phyloP scores from a whole-genome alignment of 1,284 basidiomycete genomes.

The Cryptococcus deneoformans region DNA sequence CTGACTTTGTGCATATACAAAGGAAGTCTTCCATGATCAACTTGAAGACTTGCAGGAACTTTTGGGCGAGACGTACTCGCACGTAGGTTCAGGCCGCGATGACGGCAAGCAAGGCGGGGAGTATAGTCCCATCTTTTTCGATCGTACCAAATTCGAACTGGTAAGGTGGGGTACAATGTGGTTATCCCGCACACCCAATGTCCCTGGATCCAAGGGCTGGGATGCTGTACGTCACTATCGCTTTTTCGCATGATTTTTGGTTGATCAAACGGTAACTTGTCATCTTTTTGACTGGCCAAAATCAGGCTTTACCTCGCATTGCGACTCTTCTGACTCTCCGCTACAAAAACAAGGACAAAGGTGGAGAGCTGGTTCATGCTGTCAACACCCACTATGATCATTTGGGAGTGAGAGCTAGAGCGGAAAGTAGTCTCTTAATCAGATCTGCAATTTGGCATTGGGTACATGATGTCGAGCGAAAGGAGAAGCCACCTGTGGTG shows the following conservation, averaged over 20 bases:
- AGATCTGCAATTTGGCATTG: slow-evolving; percentile 29
- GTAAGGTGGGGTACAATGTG: slow-evolving; percentile 40
- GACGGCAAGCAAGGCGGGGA: slow-evolving; percentile 60
- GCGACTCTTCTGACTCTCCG: slow-evolving; percentile 40
- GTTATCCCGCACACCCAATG: slow-evolving; percentile 39
- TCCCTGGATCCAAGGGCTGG: slow-evolving; percentile 44
- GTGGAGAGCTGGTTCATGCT: slow-evolving; percentile 32
- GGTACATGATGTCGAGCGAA: slow-evolving; percentile 24
- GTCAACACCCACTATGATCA: slow-evolving; percentile 49
- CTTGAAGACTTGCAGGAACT: slow-evolving; percentile 60
- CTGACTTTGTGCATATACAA: not conserved
- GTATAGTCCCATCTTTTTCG: slow-evolving; percentile 64
- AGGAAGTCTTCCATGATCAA: slow-evolving; percentile 62
- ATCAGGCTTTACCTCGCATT: slow-evolving; percentile 39
- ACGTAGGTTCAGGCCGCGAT: slow-evolving; percentile 63
- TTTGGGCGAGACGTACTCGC: slow-evolving; percentile 56
- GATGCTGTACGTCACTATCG: slow-evolving; percentile 43
- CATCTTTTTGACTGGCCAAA: not conserved
- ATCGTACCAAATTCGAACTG: slow-evolving; percentile 45
- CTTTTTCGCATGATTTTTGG: not conserved
- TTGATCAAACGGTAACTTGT: too few species aligned
- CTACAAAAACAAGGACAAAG: slow-evolving; percentile 1
- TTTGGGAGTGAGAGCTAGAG: slow-evolving; percentile 32
- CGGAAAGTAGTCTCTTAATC: slow-evolving; percentile 38
- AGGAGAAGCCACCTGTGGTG: slow-evolving; percentile 1